Percentiles rank a stretch among this genome's conserved stretches.
Conservation (phyloP, 805 yeast species). For the Kodamaea leandrae region DNA sequence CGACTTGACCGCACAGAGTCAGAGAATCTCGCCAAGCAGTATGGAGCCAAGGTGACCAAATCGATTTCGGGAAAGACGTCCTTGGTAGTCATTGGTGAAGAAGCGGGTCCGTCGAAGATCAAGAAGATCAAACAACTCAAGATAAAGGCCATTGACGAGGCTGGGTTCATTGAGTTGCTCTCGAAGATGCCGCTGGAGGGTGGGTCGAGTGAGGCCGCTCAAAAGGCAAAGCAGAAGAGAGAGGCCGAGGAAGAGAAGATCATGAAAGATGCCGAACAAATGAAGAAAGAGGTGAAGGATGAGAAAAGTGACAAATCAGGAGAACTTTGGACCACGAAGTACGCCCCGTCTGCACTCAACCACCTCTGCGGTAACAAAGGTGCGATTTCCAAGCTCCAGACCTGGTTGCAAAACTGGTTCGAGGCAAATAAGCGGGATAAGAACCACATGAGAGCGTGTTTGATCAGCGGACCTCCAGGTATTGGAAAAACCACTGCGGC, state of each 20-base stretch:
- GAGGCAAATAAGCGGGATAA: slow-evolving; percentile 53
- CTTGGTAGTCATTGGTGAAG: slow-evolving; percentile 87
- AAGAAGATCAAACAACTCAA: slow-evolving; percentile 69
- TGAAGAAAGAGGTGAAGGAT: slow-evolving; percentile 17
- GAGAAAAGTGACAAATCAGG: slow-evolving; percentile 41
- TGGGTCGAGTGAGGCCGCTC: slow-evolving; percentile 79
- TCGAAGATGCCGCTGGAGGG: slow-evolving; percentile 87
- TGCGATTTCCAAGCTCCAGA: slow-evolving; percentile 58
- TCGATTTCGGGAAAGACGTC: slow-evolving; percentile 83
- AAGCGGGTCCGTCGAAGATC: slow-evolving; percentile 96
- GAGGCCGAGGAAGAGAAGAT: slow-evolving; percentile 64
- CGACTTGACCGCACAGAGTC: slow-evolving; percentile 72
- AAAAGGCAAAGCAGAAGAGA: slow-evolving; percentile 65
- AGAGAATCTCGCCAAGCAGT: slow-evolving; percentile 71
- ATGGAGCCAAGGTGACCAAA: slow-evolving; percentile 90
- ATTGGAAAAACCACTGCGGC: slow-evolving; percentile 84
- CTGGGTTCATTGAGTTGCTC: slow-evolving; percentile 75
- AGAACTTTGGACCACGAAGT: slow-evolving; percentile 81
- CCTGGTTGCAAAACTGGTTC: slow-evolving; percentile 82
- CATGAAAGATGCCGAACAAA: slow-evolving; percentile 38
- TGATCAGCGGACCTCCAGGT: slow-evolving; percentile 87
- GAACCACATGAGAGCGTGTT: slow-evolving; percentile 68
- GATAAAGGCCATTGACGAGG: slow-evolving; percentile 82
- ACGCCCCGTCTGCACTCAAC: slow-evolving; percentile 74
- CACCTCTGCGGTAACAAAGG: slow-evolving; percentile 93